Percentiles rank a stretch among this genome's conserved stretches.
Conservation (phyloP, 2,329 filamentous ascomycete species). For the Aspergillus floridensis region DNA sequence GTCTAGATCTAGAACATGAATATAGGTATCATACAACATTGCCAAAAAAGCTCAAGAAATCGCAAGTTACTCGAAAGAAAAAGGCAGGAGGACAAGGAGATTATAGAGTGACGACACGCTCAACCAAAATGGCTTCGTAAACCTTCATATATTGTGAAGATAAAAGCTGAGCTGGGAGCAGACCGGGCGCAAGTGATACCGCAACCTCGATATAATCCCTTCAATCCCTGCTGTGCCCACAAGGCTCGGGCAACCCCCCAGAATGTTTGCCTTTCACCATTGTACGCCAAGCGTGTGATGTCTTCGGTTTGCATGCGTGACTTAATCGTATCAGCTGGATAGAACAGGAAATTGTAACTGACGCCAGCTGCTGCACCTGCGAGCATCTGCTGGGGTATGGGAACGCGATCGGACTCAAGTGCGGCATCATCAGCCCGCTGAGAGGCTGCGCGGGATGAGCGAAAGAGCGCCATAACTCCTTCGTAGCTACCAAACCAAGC, state of each 20-base stretch:
- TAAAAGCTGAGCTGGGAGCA: slow-evolving; percentile 94
- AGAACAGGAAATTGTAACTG: slow-evolving; percentile 96
- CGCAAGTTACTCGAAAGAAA: not conserved
- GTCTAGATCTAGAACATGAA: slow-evolving; percentile 14
- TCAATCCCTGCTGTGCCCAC: slow-evolving; percentile 79
- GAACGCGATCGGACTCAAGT: slow-evolving; percentile 48
- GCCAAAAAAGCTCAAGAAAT: not conserved
- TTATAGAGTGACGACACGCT: slow-evolving; percentile 8
- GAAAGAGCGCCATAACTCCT: slow-evolving; percentile 70
- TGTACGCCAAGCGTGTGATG: slow-evolving; percentile 43
- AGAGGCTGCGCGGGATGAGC: slow-evolving; percentile 47
- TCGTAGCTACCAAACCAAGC: slow-evolving; percentile 96
- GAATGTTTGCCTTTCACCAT: slow-evolving; percentile 63
- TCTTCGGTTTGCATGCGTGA: slow-evolving; percentile 92
- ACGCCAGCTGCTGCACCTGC: slow-evolving; percentile 87
- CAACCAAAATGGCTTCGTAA: slow-evolving; percentile 66
- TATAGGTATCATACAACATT: slow-evolving; percentile 19
- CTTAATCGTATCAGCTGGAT: slow-evolving; percentile 96
- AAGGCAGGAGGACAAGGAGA: not conserved
- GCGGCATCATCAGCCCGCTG: slow-evolving; percentile 1
- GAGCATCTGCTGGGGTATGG: slow-evolving; percentile 81
- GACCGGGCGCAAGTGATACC: slow-evolving; percentile 87
- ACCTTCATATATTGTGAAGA: slow-evolving; percentile 92
- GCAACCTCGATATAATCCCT: slow-evolving; percentile 87
- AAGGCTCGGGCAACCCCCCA: slow-evolving; percentile 67